Evolutionary conservation across 1,284 basidiomycete species (phyloP), one percentile per base, ranked within the genome.

Genomic region (Exobasidium rhododendri): DNA sequence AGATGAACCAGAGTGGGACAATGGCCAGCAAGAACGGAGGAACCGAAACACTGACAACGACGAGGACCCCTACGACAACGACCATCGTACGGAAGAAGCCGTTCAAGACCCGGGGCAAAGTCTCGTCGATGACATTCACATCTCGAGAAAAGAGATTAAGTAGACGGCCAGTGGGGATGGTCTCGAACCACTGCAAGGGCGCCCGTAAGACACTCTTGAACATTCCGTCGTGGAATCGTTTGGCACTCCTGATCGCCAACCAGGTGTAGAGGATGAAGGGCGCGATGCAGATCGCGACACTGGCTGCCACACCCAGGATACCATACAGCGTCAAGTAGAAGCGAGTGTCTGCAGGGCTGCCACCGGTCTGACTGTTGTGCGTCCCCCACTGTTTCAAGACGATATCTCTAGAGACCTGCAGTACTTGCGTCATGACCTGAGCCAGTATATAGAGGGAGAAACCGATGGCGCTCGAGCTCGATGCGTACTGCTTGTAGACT

Each of bases 61-160:
- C 72, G 40, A 79, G 44, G 65, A 94, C 93, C 58, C 89, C 91
- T 13, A 87, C 61, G 70, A 80, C 89, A 24, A 75, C 69, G 28
- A 68, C 62, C 55, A 70, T 67, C 3, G 74, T 75, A 17, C 77
- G 68, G 55, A 75, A 67, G 22, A 74, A 54, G 13, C 68, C 68
- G 56, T 77, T 71, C 30, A 79, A 69, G 29, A 78, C 74, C 10
- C 77, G 69, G 2, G 77, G 77, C 45, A 79, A 67, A 60, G 71
- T 70, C 67, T 81, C 81, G 67, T 97, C 94, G 47, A 93, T 87
- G 35, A 94, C 92, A 74, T 94, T 94, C 49, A 90, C 87, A 77
- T 98, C 94, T 4, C 92, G 86, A 14, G 91, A 91, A 81, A 97
- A 97, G 35, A 96, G 81, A 77, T 94, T 94, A 51, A 79, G 68